These are phyloP conservation scores for Bretschneidera sinensis DNA, from an alignment of 345 rosid species.

Conservation along the genomic window DNA sequence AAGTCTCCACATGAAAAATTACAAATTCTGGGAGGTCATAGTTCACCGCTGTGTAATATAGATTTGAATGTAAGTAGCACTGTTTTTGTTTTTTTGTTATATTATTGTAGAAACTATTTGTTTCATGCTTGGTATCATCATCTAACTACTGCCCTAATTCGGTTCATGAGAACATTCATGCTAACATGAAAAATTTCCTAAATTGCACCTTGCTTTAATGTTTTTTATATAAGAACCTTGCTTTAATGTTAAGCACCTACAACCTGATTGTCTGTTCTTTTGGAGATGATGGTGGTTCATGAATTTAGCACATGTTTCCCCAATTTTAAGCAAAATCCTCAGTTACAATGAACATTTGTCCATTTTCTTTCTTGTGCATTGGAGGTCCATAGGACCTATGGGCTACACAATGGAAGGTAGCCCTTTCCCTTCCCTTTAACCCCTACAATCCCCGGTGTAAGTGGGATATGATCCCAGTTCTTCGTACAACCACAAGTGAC, in stretches of 20 bases:
- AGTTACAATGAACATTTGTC: background rate
- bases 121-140: conserved; percentile 2
- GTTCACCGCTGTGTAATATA: conserved; percentile 63
- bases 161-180: background rate
- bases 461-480: too few relatives aligned
- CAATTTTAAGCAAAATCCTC: background rate
- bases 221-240: too few relatives aligned
- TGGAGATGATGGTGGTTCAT: background rate
- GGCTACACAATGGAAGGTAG: too few relatives aligned
- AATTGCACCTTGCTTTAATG: background rate
- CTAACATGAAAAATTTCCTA: conserved; percentile 1
- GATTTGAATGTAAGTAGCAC: conserved; percentile 62
- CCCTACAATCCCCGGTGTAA: too few relatives aligned
- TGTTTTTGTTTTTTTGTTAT: background rate
- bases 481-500: too few relatives aligned
- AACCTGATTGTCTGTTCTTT: background rate
- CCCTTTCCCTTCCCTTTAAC: too few relatives aligned
- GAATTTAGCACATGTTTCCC: background rate
- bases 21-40: conserved; percentile 50
- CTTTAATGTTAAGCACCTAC: background rate
- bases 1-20: conserved; percentile 55
- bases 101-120: too few relatives aligned
- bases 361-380: too few relatives aligned
- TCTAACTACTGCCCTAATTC: background rate
- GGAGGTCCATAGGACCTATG: too few relatives aligned